These are phyloP conservation scores for Starmerella khaoyaiensis DNA, from an alignment of 805 yeast species.

Conservation along the genomic window DNA sequence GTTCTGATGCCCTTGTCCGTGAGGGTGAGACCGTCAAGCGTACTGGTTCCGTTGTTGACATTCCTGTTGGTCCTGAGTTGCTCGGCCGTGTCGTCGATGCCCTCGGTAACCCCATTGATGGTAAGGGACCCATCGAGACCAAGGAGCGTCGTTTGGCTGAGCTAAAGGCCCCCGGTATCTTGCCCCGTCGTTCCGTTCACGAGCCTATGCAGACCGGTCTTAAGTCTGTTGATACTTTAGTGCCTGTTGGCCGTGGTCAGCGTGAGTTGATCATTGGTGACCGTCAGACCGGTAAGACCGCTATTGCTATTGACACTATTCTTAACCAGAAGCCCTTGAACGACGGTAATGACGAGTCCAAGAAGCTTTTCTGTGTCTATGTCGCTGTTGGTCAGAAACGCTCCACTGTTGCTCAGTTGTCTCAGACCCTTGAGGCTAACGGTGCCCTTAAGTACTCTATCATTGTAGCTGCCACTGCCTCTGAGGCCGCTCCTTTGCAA, in stretches of 20 bases:
- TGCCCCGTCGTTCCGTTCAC: slow-evolving; percentile 96
- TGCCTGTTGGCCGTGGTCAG: slow-evolving; percentile 99
- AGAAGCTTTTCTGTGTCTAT: slow-evolving; percentile 99
- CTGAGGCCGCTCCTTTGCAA: slow-evolving; percentile 99
- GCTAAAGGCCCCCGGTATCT: slow-evolving; percentile 99
- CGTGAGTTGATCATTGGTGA: slow-evolving; percentile 99
- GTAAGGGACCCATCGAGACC: slow-evolving; percentile 95
- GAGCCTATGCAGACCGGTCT: slow-evolving; percentile 99
- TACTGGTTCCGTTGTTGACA: slow-evolving; percentile 98
- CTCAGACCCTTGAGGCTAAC: slow-evolving; percentile 95
- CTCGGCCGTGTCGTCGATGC: slow-evolving; percentile 99
- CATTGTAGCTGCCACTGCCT: slow-evolving; percentile 99
- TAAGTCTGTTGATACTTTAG: slow-evolving; percentile 96
- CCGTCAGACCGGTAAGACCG: slow-evolving; percentile 99
- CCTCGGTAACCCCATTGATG: slow-evolving; percentile 98
- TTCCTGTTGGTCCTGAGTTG: slow-evolving; percentile 95
- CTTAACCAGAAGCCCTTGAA: slow-evolving; percentile 99
- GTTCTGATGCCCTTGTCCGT: slow-evolving; percentile 96
- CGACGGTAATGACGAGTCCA: slow-evolving; percentile 83
- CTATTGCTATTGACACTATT: slow-evolving; percentile 96
- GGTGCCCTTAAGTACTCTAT: slow-evolving; percentile 96
- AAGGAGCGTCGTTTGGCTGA: slow-evolving; percentile 85
- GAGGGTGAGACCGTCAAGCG: slow-evolving; percentile 99
- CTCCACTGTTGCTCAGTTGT: slow-evolving; percentile 99
- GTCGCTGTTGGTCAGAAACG: slow-evolving; percentile 99